phyloP scores from a whole-genome alignment of 176 grass and related monocot species.

The Leersia perrieri region DNA sequence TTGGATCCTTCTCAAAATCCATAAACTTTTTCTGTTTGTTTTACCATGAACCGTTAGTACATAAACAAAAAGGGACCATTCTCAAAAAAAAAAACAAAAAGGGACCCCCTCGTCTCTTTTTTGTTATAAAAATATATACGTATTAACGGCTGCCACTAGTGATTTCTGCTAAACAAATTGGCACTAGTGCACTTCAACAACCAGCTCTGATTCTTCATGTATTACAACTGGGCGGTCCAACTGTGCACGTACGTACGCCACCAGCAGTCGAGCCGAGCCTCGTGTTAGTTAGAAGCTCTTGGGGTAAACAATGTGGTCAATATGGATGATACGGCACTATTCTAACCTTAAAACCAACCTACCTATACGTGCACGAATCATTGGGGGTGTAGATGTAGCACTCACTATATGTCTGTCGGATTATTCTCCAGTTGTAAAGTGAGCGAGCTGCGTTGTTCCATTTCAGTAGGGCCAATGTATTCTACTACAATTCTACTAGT shows the following conservation, averaged over 20 bases:
- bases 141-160: background rate
- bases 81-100: too few species aligned
- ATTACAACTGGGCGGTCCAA: background rate
- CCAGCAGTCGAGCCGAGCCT: background rate
- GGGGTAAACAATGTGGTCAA: constrained; percentile 19
- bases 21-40: too few species aligned
- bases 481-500: too few species aligned
- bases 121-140: background rate
- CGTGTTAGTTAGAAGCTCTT: constrained; percentile 19
- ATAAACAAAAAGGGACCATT: background rate
- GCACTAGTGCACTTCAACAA: background rate
- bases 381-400: background rate
- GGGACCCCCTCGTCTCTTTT: background rate
- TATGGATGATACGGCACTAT: background rate
- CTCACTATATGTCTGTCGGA: background rate
- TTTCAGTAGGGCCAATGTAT: background rate
- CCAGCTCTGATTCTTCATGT: background rate
- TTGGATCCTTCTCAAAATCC: too few species aligned
- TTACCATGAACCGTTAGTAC: too few species aligned
- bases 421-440: constrained; percentile 17
- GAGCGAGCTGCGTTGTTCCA: background rate
- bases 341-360: background rate
- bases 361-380: background rate
- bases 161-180: background rate
- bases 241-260: background rate